phyloP scores from a whole-genome alignment of 257 asterid species.

The Solanum medicagineum region DNA sequence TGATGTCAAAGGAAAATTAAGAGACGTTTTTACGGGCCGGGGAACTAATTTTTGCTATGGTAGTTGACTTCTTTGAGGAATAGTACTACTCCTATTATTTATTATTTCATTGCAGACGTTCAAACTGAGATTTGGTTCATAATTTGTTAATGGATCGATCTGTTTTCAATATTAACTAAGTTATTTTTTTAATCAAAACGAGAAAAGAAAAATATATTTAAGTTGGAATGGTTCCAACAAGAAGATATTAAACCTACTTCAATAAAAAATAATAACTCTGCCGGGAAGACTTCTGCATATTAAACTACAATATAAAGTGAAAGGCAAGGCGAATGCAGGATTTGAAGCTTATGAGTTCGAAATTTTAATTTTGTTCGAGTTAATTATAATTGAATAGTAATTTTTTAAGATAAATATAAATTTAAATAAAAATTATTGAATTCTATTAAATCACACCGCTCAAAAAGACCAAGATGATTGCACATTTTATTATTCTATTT shows the following conservation, averaged over 20 bases:
- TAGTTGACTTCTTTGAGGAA: background rate
- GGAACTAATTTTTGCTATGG: background rate
- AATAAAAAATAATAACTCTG: background rate
- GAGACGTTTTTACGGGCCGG: background rate
- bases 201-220: background rate
- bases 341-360: background rate
- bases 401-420: rapidly evolving
- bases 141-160: background rate
- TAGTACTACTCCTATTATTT: background rate
- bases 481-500: background rate
- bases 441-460: rapidly evolving
- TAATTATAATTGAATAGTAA: background rate
- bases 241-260: background rate
- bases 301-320: background rate
- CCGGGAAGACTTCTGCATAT: background rate
- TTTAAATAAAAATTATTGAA: background rate
- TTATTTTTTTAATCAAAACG: background rate
- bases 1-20: background rate
- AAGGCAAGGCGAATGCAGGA: background rate
- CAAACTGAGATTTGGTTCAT: background rate
- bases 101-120: background rate
- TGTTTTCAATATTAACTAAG: background rate
- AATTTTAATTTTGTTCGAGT: background rate
- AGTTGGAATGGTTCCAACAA: background rate
- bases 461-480: background rate